Evolutionary conservation across 1,284 basidiomycete species (phyloP).

Genomic region (Mycosarcoma maydis): DNA sequence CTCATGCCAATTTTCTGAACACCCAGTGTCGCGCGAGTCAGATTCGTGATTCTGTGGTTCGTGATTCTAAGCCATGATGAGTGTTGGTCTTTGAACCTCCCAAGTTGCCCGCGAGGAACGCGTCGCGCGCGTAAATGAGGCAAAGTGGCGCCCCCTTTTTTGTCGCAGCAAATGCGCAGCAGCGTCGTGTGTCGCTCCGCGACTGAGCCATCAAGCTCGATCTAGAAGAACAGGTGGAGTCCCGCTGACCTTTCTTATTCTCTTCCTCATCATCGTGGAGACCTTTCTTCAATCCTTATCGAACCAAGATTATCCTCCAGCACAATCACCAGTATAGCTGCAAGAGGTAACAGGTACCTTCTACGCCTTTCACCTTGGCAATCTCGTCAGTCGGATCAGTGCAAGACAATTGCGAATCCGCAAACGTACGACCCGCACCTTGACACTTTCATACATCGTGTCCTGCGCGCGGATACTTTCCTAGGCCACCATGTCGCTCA

Average conservation of each 20-base stretch:
- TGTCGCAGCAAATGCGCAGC: conserved; percentile 12
- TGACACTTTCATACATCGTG: background rate
- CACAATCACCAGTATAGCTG: too few relatives aligned
- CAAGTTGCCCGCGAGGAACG: conserved; percentile 7
- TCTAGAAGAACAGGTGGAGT: conserved; percentile 28
- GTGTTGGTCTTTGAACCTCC: conserved; percentile 45
- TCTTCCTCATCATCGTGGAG: conserved; percentile 1
- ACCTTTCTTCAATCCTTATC: background rate
- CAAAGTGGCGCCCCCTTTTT: conserved; percentile 24
- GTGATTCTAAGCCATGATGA: background rate
- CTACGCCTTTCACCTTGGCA: background rate
- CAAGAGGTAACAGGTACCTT: too few relatives aligned
- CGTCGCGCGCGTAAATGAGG: conserved; percentile 50
- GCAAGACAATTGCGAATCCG: background rate
- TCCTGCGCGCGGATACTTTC: background rate
- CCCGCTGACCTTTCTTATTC: background rate
- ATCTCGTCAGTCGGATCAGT: background rate
- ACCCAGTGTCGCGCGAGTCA: too few relatives aligned
- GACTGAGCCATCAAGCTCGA: conserved; percentile 22
- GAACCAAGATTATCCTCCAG: too few relatives aligned
- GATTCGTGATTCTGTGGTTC: too few relatives aligned
- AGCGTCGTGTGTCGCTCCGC: conserved; percentile 10
- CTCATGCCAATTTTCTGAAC: too few relatives aligned
- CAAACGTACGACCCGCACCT: background rate
- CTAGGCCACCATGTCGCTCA: conserved; percentile 37